Percentiles rank a stretch among this genome's conserved stretches.
Conservation (phyloP, 2,329 filamentous ascomycete genomes). For the Ceratocystis ficicola region DNA sequence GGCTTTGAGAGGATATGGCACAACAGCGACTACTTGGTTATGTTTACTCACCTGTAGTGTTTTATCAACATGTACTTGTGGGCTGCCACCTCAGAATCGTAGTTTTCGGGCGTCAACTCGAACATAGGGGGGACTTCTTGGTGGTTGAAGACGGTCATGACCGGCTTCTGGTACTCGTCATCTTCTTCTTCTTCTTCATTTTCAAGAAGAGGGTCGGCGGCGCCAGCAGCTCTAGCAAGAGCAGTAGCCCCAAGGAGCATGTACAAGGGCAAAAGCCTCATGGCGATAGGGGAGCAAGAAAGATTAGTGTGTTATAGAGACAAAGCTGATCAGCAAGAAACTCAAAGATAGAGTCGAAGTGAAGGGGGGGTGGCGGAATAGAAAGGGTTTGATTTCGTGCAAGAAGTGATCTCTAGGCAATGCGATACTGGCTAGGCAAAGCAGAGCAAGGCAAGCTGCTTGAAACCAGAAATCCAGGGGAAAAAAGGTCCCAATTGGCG, state of each 20-base stretch:
- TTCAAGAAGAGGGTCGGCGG: conserved; percentile 26
- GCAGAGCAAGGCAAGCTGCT: not conserved
- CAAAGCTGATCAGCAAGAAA: too few relatives aligned
- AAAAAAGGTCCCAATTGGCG: not conserved
- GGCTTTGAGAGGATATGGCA: not conserved
- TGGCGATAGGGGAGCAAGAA: conserved; percentile 26
- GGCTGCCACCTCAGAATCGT: conserved; percentile 44
- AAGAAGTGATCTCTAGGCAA: not conserved
- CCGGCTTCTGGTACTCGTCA: conserved; percentile 22
- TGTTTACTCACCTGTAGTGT: conserved; percentile 51
- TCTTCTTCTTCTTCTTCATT: conserved; percentile 29
- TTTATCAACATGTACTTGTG: conserved; percentile 46
- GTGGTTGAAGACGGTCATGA: conserved; percentile 51
- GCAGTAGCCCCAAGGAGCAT: conserved; percentile 38
- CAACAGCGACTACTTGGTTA: too few relatives aligned
- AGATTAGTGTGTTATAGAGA: not conserved
- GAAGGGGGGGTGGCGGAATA: not conserved
- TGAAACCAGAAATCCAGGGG: conserved; percentile 13
- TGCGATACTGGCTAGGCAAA: not conserved
- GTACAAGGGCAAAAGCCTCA: conserved; percentile 36
- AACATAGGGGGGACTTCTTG: conserved; percentile 53
- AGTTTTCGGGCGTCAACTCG: conserved; percentile 46
- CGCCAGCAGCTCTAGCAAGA: conserved; percentile 28
- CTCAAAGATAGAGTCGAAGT: not conserved
- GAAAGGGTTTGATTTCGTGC: not conserved